These are phyloP conservation scores for Candida ficus DNA, from an alignment of 805 yeast species.

Conservation along the genomic window DNA sequence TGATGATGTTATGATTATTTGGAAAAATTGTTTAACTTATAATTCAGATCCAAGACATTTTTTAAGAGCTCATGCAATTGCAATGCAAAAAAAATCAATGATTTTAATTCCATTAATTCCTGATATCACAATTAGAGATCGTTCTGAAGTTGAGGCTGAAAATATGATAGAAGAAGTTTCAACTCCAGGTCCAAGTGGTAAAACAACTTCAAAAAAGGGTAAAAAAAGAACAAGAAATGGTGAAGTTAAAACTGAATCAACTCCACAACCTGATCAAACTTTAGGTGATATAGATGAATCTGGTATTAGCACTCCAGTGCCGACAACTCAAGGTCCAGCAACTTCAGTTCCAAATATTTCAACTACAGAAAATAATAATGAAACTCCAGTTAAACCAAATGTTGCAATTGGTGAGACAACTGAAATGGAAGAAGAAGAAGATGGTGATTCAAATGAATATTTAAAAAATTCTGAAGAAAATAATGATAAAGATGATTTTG, in stretches of 20 bases:
- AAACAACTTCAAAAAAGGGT: constrained; percentile 34
- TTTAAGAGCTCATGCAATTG: constrained; percentile 84
- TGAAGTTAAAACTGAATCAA: constrained; percentile 23
- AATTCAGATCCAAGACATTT: constrained; percentile 95
- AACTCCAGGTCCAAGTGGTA: constrained; percentile 26
- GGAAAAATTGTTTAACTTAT: constrained; percentile 91
- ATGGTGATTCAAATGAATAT: constrained; percentile 36
- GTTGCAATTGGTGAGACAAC: constrained; percentile 17
- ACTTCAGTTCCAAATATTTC: not conserved
- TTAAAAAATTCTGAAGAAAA: constrained; percentile 46
- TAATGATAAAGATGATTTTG: constrained; percentile 64
- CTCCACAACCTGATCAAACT: not conserved
- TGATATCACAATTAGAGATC: constrained; percentile 70
- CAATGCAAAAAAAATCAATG: constrained; percentile 89
- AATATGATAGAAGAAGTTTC: constrained; percentile 21
- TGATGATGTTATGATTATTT: constrained; percentile 90
- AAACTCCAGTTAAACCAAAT: constrained; percentile 10
- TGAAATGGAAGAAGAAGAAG: constrained; percentile 27
- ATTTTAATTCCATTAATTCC: constrained; percentile 82
- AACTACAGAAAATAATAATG: not conserved
- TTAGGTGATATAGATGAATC: not conserved
- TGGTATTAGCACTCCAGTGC: not conserved
- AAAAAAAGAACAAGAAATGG: constrained; percentile 33
- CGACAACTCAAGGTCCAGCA: constrained; percentile 3
- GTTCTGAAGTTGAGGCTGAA: constrained; percentile 61